Evolutionary conservation across 2,329 filamentous ascomycete genomes (phyloP).

Genomic region (Colletotrichum gloeosporioides): DNA sequence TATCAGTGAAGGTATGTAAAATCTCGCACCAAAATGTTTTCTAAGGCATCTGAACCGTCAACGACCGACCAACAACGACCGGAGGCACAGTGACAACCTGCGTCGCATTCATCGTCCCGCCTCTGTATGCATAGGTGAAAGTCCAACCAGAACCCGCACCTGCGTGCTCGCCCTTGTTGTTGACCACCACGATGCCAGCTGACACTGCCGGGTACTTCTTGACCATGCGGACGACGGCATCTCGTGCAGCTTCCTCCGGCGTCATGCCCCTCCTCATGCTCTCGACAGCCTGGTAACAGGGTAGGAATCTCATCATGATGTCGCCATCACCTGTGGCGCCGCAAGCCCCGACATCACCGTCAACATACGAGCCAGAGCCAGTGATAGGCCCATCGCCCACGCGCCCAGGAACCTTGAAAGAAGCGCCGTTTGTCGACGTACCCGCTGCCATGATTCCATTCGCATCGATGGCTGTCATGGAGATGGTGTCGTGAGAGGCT

Average conservation of each 20-base stretch:
- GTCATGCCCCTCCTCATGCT: constrained; percentile 54
- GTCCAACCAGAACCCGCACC: constrained; percentile 59
- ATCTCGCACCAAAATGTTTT: background rate
- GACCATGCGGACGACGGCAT: constrained; percentile 55
- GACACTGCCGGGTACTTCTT: constrained; percentile 49
- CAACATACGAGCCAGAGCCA: constrained; percentile 61
- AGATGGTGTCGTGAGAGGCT: constrained; percentile 58
- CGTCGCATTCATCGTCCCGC: constrained; percentile 50
- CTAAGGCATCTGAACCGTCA: background rate
- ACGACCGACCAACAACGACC: background rate
- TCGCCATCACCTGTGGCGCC: constrained; percentile 63
- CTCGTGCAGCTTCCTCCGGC: constrained; percentile 53
- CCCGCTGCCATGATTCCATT: constrained; percentile 56
- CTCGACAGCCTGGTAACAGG: constrained; percentile 64
- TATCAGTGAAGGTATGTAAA: background rate
- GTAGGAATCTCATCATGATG: constrained; percentile 62
- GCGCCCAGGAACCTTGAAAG: constrained; percentile 59
- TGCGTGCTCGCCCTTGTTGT: constrained; percentile 52
- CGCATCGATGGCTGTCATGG: constrained; percentile 51
- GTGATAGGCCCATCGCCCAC: constrained; percentile 62
- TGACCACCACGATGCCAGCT: constrained; percentile 57
- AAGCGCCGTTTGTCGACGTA: constrained; percentile 61
- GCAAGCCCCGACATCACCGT: constrained; percentile 58
- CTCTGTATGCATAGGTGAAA: constrained; percentile 58
- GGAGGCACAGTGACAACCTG: constrained; percentile 46